phyloP scores from a whole-genome alignment of 768 basidiomycete species.

The Podaxis mareebaensis region DNA sequence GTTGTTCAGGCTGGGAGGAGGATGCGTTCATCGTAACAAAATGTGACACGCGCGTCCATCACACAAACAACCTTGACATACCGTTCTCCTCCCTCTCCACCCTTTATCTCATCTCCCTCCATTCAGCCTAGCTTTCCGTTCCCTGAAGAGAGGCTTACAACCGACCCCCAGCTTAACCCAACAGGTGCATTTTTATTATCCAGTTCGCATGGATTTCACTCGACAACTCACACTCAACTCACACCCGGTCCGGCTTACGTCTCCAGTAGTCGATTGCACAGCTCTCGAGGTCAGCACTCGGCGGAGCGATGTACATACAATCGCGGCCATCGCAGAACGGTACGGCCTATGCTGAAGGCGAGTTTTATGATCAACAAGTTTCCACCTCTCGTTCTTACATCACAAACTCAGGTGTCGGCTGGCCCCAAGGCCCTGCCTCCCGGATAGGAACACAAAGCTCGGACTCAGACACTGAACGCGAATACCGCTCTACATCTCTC shows the following conservation, averaged over 20 bases:
- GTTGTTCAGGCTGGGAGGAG: not conserved
- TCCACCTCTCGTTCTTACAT: not conserved
- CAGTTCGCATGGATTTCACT: not conserved
- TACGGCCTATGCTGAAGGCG: conserved; percentile 16
- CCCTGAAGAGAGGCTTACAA: not conserved
- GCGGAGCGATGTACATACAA: conserved; percentile 8
- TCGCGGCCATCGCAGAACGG: conserved; percentile 12
- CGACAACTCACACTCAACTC: not conserved
- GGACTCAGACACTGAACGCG: conserved; percentile 58
- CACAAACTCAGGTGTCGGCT: not conserved
- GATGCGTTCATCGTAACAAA: conserved; percentile 1
- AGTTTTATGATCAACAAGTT: not conserved
- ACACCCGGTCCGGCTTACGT: not conserved
- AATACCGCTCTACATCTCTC: conserved; percentile 46
- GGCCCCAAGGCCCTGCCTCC: conserved; percentile 3
- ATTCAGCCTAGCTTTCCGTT: no score
- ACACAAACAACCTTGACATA: not conserved
- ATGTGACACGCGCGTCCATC: not conserved
- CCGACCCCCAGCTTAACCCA: not conserved
- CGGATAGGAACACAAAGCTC: conserved; percentile 32
- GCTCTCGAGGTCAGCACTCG: not conserved
- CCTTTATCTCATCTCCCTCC: no score
- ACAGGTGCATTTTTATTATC: not conserved
- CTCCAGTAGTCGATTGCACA: not conserved
- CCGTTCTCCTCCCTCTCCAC: not conserved